Percentiles rank a stretch among this genome's conserved stretches.
These are phyloP conservation scores for Populus simonii DNA, from an alignment of 345 rosid species.

Conservation along the genomic window DNA sequence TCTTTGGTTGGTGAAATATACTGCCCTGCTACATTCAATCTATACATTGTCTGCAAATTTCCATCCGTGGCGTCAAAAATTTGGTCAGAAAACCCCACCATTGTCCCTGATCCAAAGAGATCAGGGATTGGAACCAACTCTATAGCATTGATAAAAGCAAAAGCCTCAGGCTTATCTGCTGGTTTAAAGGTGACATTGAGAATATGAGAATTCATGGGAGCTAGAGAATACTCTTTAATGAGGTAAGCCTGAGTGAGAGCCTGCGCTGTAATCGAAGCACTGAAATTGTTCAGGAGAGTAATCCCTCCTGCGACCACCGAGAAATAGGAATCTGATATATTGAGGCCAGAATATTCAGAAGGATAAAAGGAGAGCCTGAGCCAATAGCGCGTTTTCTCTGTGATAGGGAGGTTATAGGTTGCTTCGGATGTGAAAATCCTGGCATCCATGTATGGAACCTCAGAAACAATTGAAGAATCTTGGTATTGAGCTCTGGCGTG, in stretches of 20 bases:
- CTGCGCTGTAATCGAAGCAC: constrained; percentile 63
- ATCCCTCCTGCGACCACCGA: constrained; percentile 45
- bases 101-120: constrained; percentile 42
- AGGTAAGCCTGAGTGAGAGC: constrained; percentile 70
- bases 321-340: constrained; percentile 55
- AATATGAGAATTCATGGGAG: constrained; percentile 28
- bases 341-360: constrained; percentile 42
- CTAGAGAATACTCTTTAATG: constrained; percentile 58
- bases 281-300: constrained; percentile 65
- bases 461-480: constrained; percentile 63
- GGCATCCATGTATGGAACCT: constrained; percentile 70
- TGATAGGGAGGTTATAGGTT: constrained; percentile 48
- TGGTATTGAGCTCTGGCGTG: constrained; percentile 48
- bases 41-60: constrained; percentile 57
- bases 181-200: constrained; percentile 55
- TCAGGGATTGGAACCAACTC: constrained; percentile 56
- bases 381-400: constrained; percentile 38
- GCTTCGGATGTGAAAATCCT: constrained; percentile 56
- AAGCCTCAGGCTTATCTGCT: constrained; percentile 38
- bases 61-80: constrained; percentile 25
- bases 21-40: constrained; percentile 72
- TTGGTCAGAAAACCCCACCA: constrained; percentile 56
- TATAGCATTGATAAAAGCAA: constrained; percentile 72
- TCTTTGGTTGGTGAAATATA: constrained; percentile 54
- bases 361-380: constrained; percentile 70